Conservation (phyloP, 345 rosid species). For the Adansonia digitata region DNA sequence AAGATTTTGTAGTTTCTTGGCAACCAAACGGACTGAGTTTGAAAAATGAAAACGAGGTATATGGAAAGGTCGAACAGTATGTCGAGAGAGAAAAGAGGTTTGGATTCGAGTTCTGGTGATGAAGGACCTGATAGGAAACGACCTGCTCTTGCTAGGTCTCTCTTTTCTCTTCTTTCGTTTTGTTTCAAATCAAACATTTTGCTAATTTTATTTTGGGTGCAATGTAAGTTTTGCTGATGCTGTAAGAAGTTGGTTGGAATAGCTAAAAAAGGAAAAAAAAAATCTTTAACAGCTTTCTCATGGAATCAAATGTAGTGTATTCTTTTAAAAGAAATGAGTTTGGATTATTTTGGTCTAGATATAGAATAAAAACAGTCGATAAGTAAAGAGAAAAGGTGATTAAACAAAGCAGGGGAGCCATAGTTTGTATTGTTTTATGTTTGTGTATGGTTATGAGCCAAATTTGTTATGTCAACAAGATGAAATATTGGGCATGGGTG, state of each 20-base stretch:
- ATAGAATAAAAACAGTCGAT: background rate
- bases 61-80: conserved; percentile 81
- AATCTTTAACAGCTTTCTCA: background rate
- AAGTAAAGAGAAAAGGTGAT: background rate
- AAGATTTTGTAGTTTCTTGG: background rate
- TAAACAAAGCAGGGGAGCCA: background rate
- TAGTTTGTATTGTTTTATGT: background rate
- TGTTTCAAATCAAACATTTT: background rate
- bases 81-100: conserved; percentile 71
- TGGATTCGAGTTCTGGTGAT: conserved; percentile 53
- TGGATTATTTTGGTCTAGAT: background rate
- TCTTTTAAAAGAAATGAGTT: background rate
- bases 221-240: background rate
- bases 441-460: background rate
- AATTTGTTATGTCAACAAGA: background rate
- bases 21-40: conserved; percentile 5
- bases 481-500: background rate
- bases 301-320: background rate
- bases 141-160: conserved; percentile 88
- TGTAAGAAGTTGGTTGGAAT: background rate
- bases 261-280: background rate
- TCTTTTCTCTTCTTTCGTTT: background rate
- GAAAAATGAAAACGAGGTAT: conserved; percentile 68
- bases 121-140: conserved; percentile 73
- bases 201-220: background rate